Conservation (phyloP, 306 rosid genomes). For the Medicago lupulina region DNA sequence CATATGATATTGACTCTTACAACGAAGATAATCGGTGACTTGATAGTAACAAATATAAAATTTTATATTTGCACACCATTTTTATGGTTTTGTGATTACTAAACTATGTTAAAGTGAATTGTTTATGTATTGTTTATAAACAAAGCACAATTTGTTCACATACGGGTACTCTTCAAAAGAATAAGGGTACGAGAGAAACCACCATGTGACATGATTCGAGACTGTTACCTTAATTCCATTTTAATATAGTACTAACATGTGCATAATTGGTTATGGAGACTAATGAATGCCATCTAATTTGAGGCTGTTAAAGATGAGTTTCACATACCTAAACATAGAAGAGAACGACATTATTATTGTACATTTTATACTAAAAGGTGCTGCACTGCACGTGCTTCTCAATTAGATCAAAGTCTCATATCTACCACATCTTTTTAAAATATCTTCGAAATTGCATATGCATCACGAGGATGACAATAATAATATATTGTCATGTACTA, state of each 20-base stretch:
- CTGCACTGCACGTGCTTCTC: constrained; percentile 45
- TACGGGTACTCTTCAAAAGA: not conserved
- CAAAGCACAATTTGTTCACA: not conserved
- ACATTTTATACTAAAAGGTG: constrained; percentile 26
- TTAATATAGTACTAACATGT: constrained; percentile 19
- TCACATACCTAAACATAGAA: constrained; percentile 40
- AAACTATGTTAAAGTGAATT: not conserved
- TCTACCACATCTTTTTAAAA: constrained; percentile 34
- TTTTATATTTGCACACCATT: not conserved
- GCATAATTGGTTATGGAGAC: constrained; percentile 34
- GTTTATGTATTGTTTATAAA: not conserved
- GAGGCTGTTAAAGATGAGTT: constrained; percentile 23
- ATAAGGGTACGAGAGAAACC: not conserved
- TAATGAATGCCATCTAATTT: constrained; percentile 26
- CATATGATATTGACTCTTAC: not conserved
- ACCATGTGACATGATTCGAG: not conserved
- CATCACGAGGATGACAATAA: constrained; percentile 18
- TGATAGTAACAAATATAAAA: not conserved
- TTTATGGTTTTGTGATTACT: not conserved
- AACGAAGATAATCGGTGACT: not conserved
- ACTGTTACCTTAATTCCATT: constrained; percentile 19
- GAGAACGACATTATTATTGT: constrained; percentile 23
- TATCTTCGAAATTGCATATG: constrained; percentile 30
- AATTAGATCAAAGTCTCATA: constrained; percentile 41
- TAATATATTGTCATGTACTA: constrained; percentile 54